Base-by-base conservation (phyloP, 495 filamentous ascomycete species). In the Hyaloscypha finlandica region DNA sequence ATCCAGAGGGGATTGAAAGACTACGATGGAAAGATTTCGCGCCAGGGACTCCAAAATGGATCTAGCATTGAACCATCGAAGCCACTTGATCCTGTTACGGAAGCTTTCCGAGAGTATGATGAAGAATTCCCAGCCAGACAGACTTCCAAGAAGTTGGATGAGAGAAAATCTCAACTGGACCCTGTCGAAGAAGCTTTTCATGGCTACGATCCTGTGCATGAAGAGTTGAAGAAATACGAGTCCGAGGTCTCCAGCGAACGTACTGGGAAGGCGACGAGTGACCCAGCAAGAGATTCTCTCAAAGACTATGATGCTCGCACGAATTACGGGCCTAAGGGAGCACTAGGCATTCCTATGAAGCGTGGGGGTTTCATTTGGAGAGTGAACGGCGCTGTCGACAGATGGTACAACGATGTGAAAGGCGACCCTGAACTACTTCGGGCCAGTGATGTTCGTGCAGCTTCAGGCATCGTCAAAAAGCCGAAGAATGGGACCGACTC, bases 371-470 rank as follows among this genome's bases (percentile, higher is more conserved):
- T 39, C 22, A 6, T 22, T 0, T 9, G 8, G 9, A 25, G n/a
- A 16, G 60, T 30, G 2, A 48, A 20, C 2, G 14, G 12, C 22
- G 37, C n/a, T 8, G 14, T 48, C 5, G 32, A 14, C 16, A 61
- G 59, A 22, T 29, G 42, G 5, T 33, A 37, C 16, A 16, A 33
- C 2, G 37, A 59, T 39, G 73, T 29, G 19, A 71, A 60, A 16
- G 81, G 83, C 6, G 77, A 84, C 57, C 58, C 85, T 45, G 79
- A 80, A 48, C 60, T 78, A 14, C 69, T 86, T 56, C 69, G 78
- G 55, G 77, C 83, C 3, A 83, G 76, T 63, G 84, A 86, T 64
- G 81, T 86, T 53, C 78, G 82, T 48, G 76, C 81, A 53, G 75
- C 76, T 20, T 81, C 81, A 54, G 71, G 76, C 25, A 64, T 74